phyloP scores from a whole-genome alignment of 805 yeast genomes.

The Pichia insulana region DNA sequence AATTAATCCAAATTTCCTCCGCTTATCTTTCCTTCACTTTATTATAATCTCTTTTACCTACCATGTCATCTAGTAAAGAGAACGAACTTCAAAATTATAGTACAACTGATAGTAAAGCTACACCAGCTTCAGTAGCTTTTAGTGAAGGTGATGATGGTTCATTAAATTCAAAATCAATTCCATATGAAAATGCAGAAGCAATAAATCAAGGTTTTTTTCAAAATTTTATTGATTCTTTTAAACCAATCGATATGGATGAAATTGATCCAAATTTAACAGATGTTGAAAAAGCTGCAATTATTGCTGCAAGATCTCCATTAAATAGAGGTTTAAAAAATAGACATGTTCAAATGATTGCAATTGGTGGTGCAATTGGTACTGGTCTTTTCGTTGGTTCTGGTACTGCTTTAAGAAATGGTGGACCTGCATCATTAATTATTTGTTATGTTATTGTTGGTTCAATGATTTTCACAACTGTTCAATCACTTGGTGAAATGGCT shows the following conservation, averaged over 20 bases:
- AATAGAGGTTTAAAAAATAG: conserved; percentile 44
- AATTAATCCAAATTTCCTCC: too few relatives aligned
- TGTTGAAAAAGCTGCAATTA: conserved; percentile 35
- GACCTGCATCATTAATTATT: conserved; percentile 58
- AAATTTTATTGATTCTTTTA: conserved; percentile 20
- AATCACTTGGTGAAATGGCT: conserved; percentile 53
- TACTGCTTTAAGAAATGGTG: conserved; percentile 47
- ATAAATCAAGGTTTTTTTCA: conserved; percentile 6
- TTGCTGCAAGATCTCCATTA: conserved; percentile 39
- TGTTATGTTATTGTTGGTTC: conserved; percentile 48
- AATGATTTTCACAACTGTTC: conserved; percentile 51
- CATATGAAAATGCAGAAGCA: background rate
- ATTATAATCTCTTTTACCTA: too few relatives aligned
- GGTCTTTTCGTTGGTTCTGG: conserved; percentile 72
- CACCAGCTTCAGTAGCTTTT: background rate
- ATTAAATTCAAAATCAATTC: background rate
- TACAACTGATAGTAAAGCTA: background rate
- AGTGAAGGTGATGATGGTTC: background rate
- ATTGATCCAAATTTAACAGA: conserved; percentile 34
- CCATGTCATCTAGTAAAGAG: background rate
- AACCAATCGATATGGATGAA: conserved; percentile 20
- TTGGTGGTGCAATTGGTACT: conserved; percentile 76
- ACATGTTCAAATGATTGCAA: conserved; percentile 70
- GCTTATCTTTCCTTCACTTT: too few relatives aligned
- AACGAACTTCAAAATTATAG: background rate